Evolutionary conservation across 371 early-diverging fungal species (phyloP).

Genomic region (Synchytrium microbalum): DNA sequence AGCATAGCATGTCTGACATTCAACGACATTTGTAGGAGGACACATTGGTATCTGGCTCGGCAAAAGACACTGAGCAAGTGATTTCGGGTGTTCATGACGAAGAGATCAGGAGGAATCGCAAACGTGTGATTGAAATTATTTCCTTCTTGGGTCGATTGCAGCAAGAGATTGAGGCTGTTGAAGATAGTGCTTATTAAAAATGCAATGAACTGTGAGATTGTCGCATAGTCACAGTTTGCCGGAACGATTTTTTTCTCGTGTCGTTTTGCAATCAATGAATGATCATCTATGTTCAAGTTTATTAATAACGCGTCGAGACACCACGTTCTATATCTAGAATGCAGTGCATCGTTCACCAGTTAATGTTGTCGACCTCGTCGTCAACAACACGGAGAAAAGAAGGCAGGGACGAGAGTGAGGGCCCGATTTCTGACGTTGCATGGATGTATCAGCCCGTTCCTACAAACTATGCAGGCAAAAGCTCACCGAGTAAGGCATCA

Average conservation of each 20-base stretch:
- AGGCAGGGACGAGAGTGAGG: no score
- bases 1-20: neutral
- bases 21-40: conserved; percentile 32
- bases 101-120: conserved; percentile 37
- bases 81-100: conserved; percentile 32
- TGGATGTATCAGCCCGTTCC: no score
- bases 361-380: no score
- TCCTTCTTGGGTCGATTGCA: conserved; percentile 35
- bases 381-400: no score
- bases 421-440: no score
- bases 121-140: conserved; percentile 39
- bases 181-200: conserved; percentile 26
- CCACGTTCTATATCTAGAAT: no score
- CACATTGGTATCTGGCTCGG: conserved; percentile 30
- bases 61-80: conserved; percentile 29
- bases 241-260: neutral
- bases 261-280: conserved; percentile 1
- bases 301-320: no score
- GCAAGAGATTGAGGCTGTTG: conserved; percentile 39
- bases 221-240: neutral
- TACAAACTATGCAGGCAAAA: no score
- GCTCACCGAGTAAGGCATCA: no score
- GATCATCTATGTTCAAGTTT: no score
- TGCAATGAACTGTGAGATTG: neutral
- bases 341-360: no score